phyloP scores from a whole-genome alignment of 2,329 filamentous ascomycete genomes.

The Colletotrichum tanaceti region DNA sequence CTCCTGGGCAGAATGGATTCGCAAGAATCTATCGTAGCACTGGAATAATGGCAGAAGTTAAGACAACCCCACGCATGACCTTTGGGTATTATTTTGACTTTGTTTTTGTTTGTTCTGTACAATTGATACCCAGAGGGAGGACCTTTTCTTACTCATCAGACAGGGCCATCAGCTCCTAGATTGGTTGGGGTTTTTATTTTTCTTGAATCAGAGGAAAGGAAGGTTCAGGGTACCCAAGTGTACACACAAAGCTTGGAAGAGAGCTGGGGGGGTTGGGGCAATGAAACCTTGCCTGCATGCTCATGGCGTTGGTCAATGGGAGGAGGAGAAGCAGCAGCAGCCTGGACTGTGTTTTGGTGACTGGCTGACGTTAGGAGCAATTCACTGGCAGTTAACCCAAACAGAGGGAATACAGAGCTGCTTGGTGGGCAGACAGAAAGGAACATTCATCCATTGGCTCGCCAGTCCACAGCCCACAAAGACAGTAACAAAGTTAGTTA shows the following conservation, averaged over 20 bases:
- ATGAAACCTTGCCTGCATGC: not conserved
- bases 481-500: not conserved
- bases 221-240: not conserved
- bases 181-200: not conserved
- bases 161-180: not conserved
- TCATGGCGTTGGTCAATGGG: constrained; percentile 18
- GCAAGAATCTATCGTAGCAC: constrained; percentile 45
- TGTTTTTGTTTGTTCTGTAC: constrained; percentile 36
- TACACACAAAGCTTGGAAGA: not conserved
- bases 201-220: not conserved
- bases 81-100: not conserved
- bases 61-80: not conserved
- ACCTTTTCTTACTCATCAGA: not conserved
- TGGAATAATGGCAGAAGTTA: no score
- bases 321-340: not conserved
- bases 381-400: not conserved
- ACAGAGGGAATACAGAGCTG: constrained; percentile 6
- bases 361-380: constrained; percentile 5
- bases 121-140: constrained; percentile 39
- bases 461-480: not conserved
- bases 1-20: constrained; percentile 66
- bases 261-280: not conserved
- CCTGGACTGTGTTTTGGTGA: constrained; percentile 8
- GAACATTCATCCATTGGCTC: not conserved
- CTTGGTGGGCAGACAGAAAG: not conserved